phyloP scores from a whole-genome alignment of 2,329 filamentous ascomycete species.

The Diaporthe citri region DNA sequence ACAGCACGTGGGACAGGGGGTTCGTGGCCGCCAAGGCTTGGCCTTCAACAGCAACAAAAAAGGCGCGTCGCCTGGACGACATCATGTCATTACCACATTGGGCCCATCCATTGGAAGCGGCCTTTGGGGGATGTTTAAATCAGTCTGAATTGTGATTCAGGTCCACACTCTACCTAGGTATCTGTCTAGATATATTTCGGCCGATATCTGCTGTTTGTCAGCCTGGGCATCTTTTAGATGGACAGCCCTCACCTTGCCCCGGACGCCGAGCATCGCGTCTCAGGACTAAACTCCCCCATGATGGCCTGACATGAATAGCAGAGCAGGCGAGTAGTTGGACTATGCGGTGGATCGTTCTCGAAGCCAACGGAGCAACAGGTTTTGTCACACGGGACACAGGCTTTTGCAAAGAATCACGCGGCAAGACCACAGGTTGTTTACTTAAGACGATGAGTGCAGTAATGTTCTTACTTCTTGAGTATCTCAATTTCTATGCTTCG shows the following conservation, averaged over 20 bases:
- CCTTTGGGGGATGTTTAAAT: background rate
- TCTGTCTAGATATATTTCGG: background rate
- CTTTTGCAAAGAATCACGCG: background rate
- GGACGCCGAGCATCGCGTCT: too few species aligned
- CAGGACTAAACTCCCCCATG: background rate
- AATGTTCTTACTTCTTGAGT: background rate
- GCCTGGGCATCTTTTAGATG: background rate
- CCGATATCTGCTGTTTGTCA: background rate
- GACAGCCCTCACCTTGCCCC: background rate
- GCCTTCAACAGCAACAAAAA: background rate
- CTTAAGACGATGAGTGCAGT: background rate
- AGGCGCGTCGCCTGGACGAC: background rate
- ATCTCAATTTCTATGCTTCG: background rate
- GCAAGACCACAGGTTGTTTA: too few species aligned
- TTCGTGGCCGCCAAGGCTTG: constrained; percentile 17
- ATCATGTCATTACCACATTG: background rate
- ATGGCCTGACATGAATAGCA: background rate
- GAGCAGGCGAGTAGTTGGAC: background rate
- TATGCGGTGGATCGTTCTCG: background rate
- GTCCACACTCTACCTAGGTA: background rate
- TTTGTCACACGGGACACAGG: background rate
- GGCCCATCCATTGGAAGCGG: background rate
- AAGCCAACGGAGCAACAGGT: background rate
- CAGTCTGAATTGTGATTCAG: background rate
- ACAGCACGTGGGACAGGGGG: background rate